Conservation (phyloP, 2,329 filamentous ascomycete genomes). For the Xylaria sp. region DNA sequence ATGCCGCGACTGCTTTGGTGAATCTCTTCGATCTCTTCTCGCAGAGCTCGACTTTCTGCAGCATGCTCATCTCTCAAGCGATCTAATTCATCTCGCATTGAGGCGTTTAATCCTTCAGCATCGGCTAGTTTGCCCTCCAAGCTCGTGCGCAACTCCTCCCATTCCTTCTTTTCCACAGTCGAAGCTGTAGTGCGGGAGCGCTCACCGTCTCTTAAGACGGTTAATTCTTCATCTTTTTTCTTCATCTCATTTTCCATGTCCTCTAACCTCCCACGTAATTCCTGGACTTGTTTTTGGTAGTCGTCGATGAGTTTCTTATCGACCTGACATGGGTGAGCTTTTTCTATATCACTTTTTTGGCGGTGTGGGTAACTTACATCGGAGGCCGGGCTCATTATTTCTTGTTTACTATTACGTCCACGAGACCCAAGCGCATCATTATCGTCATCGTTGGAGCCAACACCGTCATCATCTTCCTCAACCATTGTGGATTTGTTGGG, state of each 20-base stretch:
- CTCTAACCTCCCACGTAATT: slow-evolving; percentile 79
- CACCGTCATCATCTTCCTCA: slow-evolving; percentile 87
- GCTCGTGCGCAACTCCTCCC: slow-evolving; percentile 70
- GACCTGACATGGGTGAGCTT: slow-evolving; percentile 55
- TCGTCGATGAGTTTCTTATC: slow-evolving; percentile 80
- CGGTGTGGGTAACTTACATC: slow-evolving; percentile 50
- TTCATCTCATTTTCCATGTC: slow-evolving; percentile 75
- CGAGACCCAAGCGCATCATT: slow-evolving; percentile 73
- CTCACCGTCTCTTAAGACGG: slow-evolving; percentile 68
- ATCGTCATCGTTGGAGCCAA: slow-evolving; percentile 67
- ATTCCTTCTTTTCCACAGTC: slow-evolving; percentile 76
- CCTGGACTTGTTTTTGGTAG: slow-evolving; percentile 80
- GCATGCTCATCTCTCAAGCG: slow-evolving; percentile 76
- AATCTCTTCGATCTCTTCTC: slow-evolving; percentile 69
- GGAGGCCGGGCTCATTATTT: slow-evolving; percentile 50
- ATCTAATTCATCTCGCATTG: slow-evolving; percentile 82
- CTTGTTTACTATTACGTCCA: slow-evolving; percentile 53
- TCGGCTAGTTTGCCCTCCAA: slow-evolving; percentile 80
- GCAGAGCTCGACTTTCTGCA: slow-evolving; percentile 70
- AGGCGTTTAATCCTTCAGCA: slow-evolving; percentile 81
- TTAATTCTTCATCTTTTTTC: slow-evolving; percentile 77
- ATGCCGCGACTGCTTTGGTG: slow-evolving; percentile 51
- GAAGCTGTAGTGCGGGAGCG: slow-evolving; percentile 63
- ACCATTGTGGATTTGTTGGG: slow-evolving; percentile 98
- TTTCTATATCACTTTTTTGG: neutral